Evolutionary conservation across 1,284 basidiomycete genomes (phyloP), one percentile per base, ranked within the genome.

Genomic region (Rhodofomes roseus): DNA sequence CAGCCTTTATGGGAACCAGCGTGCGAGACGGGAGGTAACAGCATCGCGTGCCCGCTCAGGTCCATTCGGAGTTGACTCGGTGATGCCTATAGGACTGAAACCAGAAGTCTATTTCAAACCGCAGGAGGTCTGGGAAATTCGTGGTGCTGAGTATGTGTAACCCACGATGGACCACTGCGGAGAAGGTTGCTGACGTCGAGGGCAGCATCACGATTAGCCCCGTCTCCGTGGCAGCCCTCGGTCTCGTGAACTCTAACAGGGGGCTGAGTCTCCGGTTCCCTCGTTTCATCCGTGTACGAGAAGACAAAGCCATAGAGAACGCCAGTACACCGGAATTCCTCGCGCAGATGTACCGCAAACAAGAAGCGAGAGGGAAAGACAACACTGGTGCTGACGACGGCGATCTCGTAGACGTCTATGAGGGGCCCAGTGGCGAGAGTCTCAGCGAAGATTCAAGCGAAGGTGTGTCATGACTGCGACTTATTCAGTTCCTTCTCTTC

Each of bases 211-310:
- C 95, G 0, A 74, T 95, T 43, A 95, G 93, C 56, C 95, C 95
- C 0, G 87, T 95, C 14, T 97, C 95, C 29, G 79, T 89, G 1
- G 95, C 95, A 9, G 93, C 92, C 0, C 76, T 83, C 51, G 87
- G 89, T 3, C 71, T 87, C n/a, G 79, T 90, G 1, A 86, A 87
- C 20, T 76, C 78, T 4, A 78, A 81, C 62, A 80, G 90, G 44
- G 95, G 95, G 1, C 76, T 94, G 29, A 90, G 87, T 65, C 76
- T 98, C 12, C 87, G 96, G 16, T 98, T 98, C 76, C 95, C 96
- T 29, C 83, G 96, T 44, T 97, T 96, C 75, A 79, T 96, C 60
- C 82, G 81, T 62, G 73, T 87, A 16, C 81, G 93, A 54, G 88
- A 91, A 56, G 95, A 98, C 76, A 97, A 96, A 74, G 71, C 72